A percentile compares a stretch with the other conserved stretches of the same genome.
phyloP scores from a whole-genome alignment of 495 filamentous ascomycete genomes.

The Penicillium atrosanguineum region DNA sequence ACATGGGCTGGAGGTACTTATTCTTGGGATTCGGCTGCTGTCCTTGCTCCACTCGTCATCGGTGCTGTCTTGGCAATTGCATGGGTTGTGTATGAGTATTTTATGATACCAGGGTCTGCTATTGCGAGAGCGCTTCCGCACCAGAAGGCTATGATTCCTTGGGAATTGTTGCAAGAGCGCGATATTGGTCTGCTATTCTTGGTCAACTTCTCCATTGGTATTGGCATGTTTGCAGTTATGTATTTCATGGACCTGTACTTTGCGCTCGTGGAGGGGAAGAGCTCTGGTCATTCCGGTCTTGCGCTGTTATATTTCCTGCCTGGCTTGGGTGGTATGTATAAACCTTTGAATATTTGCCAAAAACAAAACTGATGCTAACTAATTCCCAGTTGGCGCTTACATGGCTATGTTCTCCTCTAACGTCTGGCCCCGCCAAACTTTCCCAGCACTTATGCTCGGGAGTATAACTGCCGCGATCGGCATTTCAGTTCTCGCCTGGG shows the following conservation, averaged over 20 bases:
- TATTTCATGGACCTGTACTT: slow-evolving; percentile 64
- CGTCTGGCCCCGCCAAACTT: slow-evolving; percentile 54
- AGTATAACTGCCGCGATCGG: slow-evolving; percentile 47
- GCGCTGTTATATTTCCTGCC: slow-evolving; percentile 50
- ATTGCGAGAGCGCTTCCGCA: slow-evolving; percentile 43
- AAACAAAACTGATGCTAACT: background rate
- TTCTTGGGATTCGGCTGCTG: slow-evolving; percentile 48
- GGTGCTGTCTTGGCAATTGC: slow-evolving; percentile 43
- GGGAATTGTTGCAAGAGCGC: slow-evolving; percentile 44
- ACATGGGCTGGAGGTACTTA: slow-evolving; percentile 60
- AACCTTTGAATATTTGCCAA: background rate
- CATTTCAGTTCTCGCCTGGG: slow-evolving; percentile 45
- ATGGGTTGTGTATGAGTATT: slow-evolving; percentile 55
- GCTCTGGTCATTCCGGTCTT: slow-evolving; percentile 46
- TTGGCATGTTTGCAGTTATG: slow-evolving; percentile 49
- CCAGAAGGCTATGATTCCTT: slow-evolving; percentile 57
- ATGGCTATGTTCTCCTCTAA: slow-evolving; percentile 54
- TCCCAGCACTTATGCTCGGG: slow-evolving; percentile 49
- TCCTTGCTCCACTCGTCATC: slow-evolving; percentile 50
- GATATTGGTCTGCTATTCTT: slow-evolving; percentile 53
- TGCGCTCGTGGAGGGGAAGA: slow-evolving; percentile 47
- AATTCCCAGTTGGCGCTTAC: slow-evolving; percentile 44
- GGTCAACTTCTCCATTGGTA: slow-evolving; percentile 52
- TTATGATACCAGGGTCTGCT: slow-evolving; percentile 46
- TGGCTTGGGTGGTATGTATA: slow-evolving; percentile 32